These are phyloP conservation scores for Cadophora gregata DNA, from an alignment of 2,329 filamentous ascomycete genomes.

Conservation along the genomic window DNA sequence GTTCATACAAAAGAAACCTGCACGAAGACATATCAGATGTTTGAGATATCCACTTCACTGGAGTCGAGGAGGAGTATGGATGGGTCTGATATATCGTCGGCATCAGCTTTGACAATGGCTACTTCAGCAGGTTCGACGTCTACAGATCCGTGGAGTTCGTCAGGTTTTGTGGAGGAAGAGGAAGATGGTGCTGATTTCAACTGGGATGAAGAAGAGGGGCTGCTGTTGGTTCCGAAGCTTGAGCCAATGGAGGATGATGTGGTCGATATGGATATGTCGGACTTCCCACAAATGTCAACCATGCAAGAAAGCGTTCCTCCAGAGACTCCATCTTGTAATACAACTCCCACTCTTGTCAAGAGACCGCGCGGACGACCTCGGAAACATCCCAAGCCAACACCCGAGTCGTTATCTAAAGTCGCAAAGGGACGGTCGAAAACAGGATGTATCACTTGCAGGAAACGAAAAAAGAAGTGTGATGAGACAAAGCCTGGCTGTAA, in stretches of 20 bases:
- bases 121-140: slow-evolving; percentile 40
- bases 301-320: slow-evolving; percentile 47
- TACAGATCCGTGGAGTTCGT: slow-evolving; percentile 41
- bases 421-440: slow-evolving; percentile 79
- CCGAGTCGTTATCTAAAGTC: slow-evolving; percentile 66
- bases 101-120: slow-evolving; percentile 39
- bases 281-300: slow-evolving; percentile 51
- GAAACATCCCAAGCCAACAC: slow-evolving; percentile 70
- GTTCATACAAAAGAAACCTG: slow-evolving; percentile 28
- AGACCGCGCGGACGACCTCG: slow-evolving; percentile 80
- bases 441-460: slow-evolving; percentile 70
- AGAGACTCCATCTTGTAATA: slow-evolving; percentile 27
- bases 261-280: slow-evolving; percentile 59
- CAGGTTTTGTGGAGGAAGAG: slow-evolving; percentile 39
- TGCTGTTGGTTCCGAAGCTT: slow-evolving; percentile 58
- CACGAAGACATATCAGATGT: slow-evolving; percentile 31
- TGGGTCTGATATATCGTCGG: slow-evolving; percentile 38
- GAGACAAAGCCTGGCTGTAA: slow-evolving; percentile 71
- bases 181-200: slow-evolving; percentile 36
- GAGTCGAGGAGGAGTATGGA: slow-evolving; percentile 40
- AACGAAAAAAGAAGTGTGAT: slow-evolving; percentile 75
- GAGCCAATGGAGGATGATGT: slow-evolving; percentile 50
- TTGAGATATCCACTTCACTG: slow-evolving; percentile 32
- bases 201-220: slow-evolving; percentile 46
- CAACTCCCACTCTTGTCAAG: slow-evolving; percentile 49